Base-by-base conservation (phyloP, 805 yeast genomes). In the Candida nonsorbophila region DNA sequence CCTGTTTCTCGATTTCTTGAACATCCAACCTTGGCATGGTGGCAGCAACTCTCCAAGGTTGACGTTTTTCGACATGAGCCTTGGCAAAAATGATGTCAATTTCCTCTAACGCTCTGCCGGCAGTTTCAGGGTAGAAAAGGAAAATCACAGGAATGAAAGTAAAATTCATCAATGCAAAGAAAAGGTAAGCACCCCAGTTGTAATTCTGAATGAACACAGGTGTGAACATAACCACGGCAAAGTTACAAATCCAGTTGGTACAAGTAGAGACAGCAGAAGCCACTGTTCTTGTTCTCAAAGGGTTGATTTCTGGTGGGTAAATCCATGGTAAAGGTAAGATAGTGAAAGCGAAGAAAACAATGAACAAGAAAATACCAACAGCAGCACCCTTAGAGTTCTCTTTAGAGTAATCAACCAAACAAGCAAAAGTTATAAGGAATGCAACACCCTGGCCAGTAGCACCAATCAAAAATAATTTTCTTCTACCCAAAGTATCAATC, bases 1-100 rank as follows among this genome's bases (percentile, higher is more conserved):
- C 79, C 41, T 77, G 77, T 27, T 57, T 66, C 50, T 76, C 82
- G 41, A 79, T 67, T 52, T 79, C 77, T 33, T 60, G 59, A 37
- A 52, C 52, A 12, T 69, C 46, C 33, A 80, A 62, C 51, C 69
- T 71, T 22, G 85, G 84, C 66, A 79, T 43, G 31, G 67, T 58
- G 21, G 67, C 62, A 24, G 87, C 86, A 28, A 80, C 79, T 49
- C 73, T 64, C 69, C 67, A 79, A 14, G 80, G 73, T 36, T 65
- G 69, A 38, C 67, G 67, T 32, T 69, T 67, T 38, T 80, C 86
- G 24, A 55, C 65, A 40, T 67, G 52, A 4, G 81, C 72, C 57
- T 72, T 73, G 49, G 84, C 81, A 40, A 63, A 75, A 29, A 81
- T 77, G 47, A 77, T 76, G 50, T 65, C 69, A 28, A 60, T 54